Evolutionary conservation across 768 basidiomycete genomes (phyloP).

Genomic region (Coprinopsis strossmayeri): DNA sequence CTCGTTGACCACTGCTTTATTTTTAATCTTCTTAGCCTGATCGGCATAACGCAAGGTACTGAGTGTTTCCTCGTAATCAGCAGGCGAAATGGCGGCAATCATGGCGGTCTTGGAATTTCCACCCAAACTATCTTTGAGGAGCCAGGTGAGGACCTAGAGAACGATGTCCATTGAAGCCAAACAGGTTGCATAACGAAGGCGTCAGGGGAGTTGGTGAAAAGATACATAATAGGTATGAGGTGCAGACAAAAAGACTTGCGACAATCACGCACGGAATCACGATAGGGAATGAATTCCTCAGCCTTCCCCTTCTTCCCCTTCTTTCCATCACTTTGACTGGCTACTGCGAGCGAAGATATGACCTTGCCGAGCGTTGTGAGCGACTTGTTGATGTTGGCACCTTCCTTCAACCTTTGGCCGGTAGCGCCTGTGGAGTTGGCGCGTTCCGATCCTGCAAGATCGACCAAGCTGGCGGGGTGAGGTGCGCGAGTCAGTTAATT

Average conservation of each 20-base stretch:
- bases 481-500: conserved; percentile 1
- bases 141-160: conserved; percentile 87
- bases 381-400: conserved; percentile 98
- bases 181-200: conserved; percentile 7
- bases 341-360: conserved; percentile 81
- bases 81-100: conserved; percentile 99
- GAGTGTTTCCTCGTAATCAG: conserved; percentile 96
- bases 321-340: conserved; percentile 60
- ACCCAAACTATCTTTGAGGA: conserved; percentile 95
- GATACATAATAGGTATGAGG: not conserved
- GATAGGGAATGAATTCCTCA: conserved; percentile 94
- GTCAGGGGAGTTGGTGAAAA: conserved; percentile 8
- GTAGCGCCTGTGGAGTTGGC: conserved; percentile 98
- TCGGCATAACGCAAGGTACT: conserved; percentile 97
- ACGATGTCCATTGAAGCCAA: conserved; percentile 2
- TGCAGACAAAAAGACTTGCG: conserved; percentile 5
- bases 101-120: conserved; percentile 98
- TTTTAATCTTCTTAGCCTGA: conserved; percentile 99
- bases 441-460: conserved; percentile 94
- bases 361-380: conserved; percentile 97
- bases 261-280: conserved; percentile 76
- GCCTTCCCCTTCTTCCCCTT: conserved; percentile 87
- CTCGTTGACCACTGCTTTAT: conserved; percentile 98
- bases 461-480: conserved; percentile 60
- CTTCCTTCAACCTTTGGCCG: conserved; percentile 92